Conservation (phyloP, 495 filamentous ascomycete species). For the Trichocladium uniseriatum region DNA sequence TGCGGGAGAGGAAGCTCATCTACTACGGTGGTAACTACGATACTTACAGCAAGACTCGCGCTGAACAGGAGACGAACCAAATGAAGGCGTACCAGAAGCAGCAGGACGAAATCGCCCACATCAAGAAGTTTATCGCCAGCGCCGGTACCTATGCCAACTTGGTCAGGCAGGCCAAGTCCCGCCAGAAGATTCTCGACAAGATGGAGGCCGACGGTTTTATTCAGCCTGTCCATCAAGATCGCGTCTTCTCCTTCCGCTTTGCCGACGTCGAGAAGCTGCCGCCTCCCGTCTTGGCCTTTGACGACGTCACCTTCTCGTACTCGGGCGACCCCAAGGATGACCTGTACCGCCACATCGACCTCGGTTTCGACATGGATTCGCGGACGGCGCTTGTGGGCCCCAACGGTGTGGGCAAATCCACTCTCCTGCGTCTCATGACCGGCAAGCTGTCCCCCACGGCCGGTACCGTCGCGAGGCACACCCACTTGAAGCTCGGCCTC, state of each 20-base stretch:
- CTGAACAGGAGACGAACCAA: conserved; percentile 95
- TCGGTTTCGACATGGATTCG: conserved; percentile 99
- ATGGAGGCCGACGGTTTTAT: conserved; percentile 99
- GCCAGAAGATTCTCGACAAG: conserved; percentile 99
- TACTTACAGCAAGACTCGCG: conserved; percentile 89
- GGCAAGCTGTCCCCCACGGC: conserved; percentile 80
- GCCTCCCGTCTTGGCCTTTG: conserved; percentile 90
- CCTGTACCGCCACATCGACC: conserved; percentile 90
- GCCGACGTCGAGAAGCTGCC: conserved; percentile 97
- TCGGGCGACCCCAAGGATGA: conserved; percentile 81
- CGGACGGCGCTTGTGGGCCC: conserved; percentile 94
- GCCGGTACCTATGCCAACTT: conserved; percentile 99
- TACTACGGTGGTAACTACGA: conserved; percentile 99
- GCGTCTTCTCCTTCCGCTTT: conserved; percentile 96
- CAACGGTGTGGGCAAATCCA: conserved; percentile 99
- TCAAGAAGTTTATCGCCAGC: conserved; percentile 99
- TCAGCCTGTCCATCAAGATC: conserved; percentile 74
- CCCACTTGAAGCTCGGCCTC: conserved; percentile 93
- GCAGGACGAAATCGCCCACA: conserved; percentile 97
- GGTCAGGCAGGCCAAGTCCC: conserved; percentile 95
- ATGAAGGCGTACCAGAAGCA: conserved; percentile 98
- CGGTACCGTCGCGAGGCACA: conserved; percentile 80
- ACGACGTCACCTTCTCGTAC: conserved; percentile 97
- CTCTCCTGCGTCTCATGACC: conserved; percentile 92
- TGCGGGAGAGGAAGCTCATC: conserved; percentile 78